Conservation (phyloP, 129 eudicot genomes). For the Dittrichia graveolens region DNA sequence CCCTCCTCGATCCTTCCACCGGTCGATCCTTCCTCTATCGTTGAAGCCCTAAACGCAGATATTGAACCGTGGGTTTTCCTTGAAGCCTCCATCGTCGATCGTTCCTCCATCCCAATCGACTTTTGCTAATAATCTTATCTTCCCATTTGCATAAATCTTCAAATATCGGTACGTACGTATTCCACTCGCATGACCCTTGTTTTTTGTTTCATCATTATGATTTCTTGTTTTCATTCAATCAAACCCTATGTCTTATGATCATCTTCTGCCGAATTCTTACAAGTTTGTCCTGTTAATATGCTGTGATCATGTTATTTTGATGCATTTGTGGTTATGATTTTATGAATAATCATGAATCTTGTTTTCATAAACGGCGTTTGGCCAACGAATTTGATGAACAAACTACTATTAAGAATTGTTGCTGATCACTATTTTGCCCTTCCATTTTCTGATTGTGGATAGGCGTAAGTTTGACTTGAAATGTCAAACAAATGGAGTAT, state of each 20-base stretch:
- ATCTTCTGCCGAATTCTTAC: neutral
- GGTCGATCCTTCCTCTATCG: too few species aligned
- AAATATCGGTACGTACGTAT: conserved; percentile 35
- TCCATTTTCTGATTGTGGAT: neutral
- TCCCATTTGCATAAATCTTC: neutral
- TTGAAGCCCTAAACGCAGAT: too few species aligned
- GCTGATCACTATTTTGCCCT: neutral
- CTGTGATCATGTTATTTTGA: neutral
- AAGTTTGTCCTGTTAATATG: neutral
- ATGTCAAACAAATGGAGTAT: neutral
- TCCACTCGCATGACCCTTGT: neutral
- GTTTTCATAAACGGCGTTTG: too few species aligned
- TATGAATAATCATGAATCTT: too few species aligned
- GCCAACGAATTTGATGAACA: neutral
- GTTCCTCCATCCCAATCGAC: neutral
- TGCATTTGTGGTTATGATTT: neutral
- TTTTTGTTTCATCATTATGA: neutral
- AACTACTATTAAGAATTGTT: neutral
- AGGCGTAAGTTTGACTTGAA: neutral
- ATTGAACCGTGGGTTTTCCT: too few species aligned
- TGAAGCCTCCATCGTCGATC: conserved; percentile 22
- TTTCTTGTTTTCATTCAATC: neutral
- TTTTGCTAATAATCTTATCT: conserved; percentile 4
- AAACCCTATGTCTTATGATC: conserved; percentile 12
- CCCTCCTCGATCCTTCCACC: too few species aligned